A percentile compares a stretch with the other conserved stretches of the same genome.
Evolutionary conservation across 1,284 basidiomycete species (phyloP).

Genomic region (Stygiomarasmius scandens): DNA sequence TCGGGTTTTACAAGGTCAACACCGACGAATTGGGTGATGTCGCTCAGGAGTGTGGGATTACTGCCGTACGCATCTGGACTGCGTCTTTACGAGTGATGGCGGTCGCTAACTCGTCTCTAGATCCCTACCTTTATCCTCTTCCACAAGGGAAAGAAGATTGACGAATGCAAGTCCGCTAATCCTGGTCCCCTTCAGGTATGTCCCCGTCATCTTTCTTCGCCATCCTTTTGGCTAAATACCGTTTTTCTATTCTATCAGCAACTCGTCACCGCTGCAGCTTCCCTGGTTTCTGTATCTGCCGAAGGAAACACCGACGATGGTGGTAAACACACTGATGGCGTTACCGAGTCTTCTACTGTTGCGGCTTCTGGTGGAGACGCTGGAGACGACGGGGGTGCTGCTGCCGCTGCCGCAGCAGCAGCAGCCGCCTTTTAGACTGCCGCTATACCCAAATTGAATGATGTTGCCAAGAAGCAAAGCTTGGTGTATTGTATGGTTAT

Average conservation of each 20-base stretch:
- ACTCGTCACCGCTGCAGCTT: background rate
- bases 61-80: conserved; percentile 41
- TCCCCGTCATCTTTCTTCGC: background rate
- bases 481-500: background rate
- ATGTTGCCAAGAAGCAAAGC: background rate
- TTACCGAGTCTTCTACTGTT: background rate
- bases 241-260: no score
- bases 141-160: conserved; percentile 62
- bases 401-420: background rate
- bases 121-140: conserved; percentile 78
- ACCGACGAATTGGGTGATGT: conserved; percentile 49
- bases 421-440: background rate
- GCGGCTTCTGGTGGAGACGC: background rate
- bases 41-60: conserved; percentile 52
- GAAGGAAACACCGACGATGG: background rate
- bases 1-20: conserved; percentile 74
- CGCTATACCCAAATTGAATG: background rate
- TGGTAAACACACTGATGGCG: background rate
- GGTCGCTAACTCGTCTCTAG: no score
- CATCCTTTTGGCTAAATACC: no score
- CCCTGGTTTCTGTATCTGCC: background rate
- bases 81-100: no score
- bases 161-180: conserved; percentile 59
- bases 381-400: background rate
- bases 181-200: conserved; percentile 35